Evolutionary conservation across 352 stramenopile genomes (phyloP).

Genomic region (Globisporangium viniferum): DNA sequence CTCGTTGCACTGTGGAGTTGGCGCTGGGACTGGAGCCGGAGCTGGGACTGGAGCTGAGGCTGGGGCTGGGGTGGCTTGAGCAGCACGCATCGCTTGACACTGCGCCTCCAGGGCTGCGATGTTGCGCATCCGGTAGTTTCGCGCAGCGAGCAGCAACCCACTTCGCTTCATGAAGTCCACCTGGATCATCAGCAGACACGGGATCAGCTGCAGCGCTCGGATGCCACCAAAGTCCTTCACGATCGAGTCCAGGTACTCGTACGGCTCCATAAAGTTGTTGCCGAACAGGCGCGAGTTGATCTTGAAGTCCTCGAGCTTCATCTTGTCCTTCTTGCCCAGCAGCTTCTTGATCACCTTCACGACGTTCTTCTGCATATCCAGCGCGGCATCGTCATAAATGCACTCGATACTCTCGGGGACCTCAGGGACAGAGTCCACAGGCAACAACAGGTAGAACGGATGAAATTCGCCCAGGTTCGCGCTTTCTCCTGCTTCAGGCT

Average conservation of each 20-base stretch:
- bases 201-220: slow-evolving; percentile 57
- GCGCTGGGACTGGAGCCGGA: not conserved
- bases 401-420: slow-evolving; percentile 53
- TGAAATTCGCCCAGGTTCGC: slow-evolving; percentile 26
- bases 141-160: slow-evolving; percentile 44
- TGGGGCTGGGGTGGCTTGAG: not conserved
- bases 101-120: slow-evolving; percentile 34
- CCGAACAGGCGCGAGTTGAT: slow-evolving; percentile 73
- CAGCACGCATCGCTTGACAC: slow-evolving; percentile 18
- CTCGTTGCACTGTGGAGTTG: not conserved
- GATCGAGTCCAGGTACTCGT: slow-evolving; percentile 66
- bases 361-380: slow-evolving; percentile 70
- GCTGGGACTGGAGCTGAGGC: not conserved
- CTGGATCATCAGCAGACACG: slow-evolving; percentile 65
- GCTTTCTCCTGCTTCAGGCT: not conserved
- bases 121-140: slow-evolving; percentile 49
- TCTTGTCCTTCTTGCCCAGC: slow-evolving; percentile 47
- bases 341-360: slow-evolving; percentile 69
- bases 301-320: slow-evolving; percentile 74
- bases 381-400: slow-evolving; percentile 56
- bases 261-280: slow-evolving; percentile 76
- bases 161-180: slow-evolving; percentile 56
- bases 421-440: slow-evolving; percentile 38
- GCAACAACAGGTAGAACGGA: slow-evolving; percentile 49
- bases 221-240: slow-evolving; percentile 55